These are phyloP conservation scores for Coemansia erecta DNA, from an alignment of 192 early-diverging fungal genomes.

Conservation along the genomic window DNA sequence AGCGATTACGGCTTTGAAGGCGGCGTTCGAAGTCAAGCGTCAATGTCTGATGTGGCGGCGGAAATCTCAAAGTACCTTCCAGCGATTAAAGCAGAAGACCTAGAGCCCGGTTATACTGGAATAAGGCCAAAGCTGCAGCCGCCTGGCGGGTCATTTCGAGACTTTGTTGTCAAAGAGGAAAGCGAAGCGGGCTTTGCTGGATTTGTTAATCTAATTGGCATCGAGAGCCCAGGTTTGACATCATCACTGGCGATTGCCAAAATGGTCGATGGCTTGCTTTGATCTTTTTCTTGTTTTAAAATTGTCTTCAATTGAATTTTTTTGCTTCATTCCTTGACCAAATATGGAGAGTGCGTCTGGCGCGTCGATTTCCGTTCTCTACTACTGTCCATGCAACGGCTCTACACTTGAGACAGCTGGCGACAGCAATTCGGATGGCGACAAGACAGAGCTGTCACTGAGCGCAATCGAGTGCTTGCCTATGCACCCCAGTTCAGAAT, in stretches of 20 bases:
- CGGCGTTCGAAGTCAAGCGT: constrained; percentile 6
- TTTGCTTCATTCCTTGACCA: neutral
- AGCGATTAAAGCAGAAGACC: constrained; percentile 51
- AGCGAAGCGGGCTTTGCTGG: constrained; percentile 46
- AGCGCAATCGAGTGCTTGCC: neutral
- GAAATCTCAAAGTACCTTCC: constrained; percentile 69
- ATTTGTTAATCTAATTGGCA: constrained; percentile 76
- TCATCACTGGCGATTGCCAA: constrained; percentile 73
- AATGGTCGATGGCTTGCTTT: constrained; percentile 21
- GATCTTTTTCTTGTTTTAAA: neutral
- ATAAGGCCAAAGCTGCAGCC: constrained; percentile 81
- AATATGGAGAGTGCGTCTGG: too few species aligned
- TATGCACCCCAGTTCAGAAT: constrained; percentile 4
- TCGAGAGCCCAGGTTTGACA: constrained; percentile 86
- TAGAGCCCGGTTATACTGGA: constrained; percentile 72
- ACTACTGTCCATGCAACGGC: constrained; percentile 41
- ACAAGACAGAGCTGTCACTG: constrained; percentile 2
- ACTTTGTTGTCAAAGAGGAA: constrained; percentile 74
- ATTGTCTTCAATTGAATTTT: neutral
- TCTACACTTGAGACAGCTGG: constrained; percentile 1
- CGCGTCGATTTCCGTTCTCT: constrained; percentile 17
- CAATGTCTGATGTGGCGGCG: constrained; percentile 41
- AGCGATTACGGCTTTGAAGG: constrained; percentile 61
- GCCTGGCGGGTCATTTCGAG: constrained; percentile 67
- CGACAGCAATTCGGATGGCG: neutral